phyloP scores from a whole-genome alignment of 495 filamentous ascomycete genomes.

The Rostrohypoxylon terebratum region DNA sequence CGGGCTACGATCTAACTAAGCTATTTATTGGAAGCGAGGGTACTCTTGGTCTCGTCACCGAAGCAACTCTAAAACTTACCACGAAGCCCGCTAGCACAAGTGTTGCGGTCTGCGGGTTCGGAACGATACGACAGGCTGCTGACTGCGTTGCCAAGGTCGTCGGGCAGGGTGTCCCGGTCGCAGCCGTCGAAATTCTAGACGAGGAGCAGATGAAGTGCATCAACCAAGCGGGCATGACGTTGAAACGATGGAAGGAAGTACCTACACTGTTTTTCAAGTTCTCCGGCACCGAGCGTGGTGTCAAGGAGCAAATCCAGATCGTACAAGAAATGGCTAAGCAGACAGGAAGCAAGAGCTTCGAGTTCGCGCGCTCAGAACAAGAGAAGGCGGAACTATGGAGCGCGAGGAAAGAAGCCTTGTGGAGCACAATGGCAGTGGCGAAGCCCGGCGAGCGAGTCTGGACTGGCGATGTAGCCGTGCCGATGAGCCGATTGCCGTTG shows the following conservation, averaged over 20 bases:
- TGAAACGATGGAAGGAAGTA: slow-evolving; percentile 76
- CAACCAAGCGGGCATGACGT: slow-evolving; percentile 80
- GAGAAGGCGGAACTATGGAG: slow-evolving; percentile 87
- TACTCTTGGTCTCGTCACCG: slow-evolving; percentile 89
- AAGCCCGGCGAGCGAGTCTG: slow-evolving; percentile 75
- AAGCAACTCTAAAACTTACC: slow-evolving; percentile 85
- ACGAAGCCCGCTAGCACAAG: slow-evolving; percentile 79
- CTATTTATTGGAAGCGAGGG: slow-evolving; percentile 94
- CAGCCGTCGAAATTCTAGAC: slow-evolving; percentile 91
- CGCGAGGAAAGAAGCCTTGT: slow-evolving; percentile 87
- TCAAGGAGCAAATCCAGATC: slow-evolving; percentile 84
- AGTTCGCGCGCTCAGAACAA: slow-evolving; percentile 76
- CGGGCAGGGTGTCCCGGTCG: slow-evolving; percentile 81
- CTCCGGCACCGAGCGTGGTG: slow-evolving; percentile 75
- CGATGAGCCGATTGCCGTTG: slow-evolving; percentile 75
- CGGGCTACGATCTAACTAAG: slow-evolving; percentile 87
- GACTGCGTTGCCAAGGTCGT: slow-evolving; percentile 84
- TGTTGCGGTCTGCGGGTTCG: slow-evolving; percentile 89
- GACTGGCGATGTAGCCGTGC: slow-evolving; percentile 88
- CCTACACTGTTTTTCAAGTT: slow-evolving; percentile 98
- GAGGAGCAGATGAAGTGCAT: slow-evolving; percentile 95
- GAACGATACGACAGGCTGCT: slow-evolving; percentile 80
- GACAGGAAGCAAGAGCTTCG: slow-evolving; percentile 75
- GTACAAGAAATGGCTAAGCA: slow-evolving; percentile 74
- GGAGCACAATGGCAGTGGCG: slow-evolving; percentile 72